phyloP scores from a whole-genome alignment of 306 rosid genomes.

The Rosa rugosa region DNA sequence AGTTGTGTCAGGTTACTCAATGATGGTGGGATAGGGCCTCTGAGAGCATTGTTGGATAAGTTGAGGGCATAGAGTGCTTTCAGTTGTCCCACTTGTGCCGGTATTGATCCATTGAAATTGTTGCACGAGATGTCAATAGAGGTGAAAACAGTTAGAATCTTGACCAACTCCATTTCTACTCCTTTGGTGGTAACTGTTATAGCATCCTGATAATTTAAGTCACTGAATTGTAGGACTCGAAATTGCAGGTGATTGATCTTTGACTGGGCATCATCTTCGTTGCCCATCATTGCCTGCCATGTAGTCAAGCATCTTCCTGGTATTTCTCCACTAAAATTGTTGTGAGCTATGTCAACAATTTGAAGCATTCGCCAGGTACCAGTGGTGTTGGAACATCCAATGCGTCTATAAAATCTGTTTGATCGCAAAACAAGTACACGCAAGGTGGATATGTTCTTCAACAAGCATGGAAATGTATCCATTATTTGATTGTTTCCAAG shows the following conservation, averaged over 20 bases:
- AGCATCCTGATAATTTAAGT: slow-evolving; percentile 26
- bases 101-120: slow-evolving; percentile 27
- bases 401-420: slow-evolving; percentile 31
- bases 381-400: slow-evolving; percentile 29
- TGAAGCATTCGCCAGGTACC: slow-evolving; percentile 29
- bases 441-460: slow-evolving; percentile 26
- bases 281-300: slow-evolving; percentile 15
- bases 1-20: slow-evolving; percentile 20
- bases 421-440: slow-evolving; percentile 43
- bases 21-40: slow-evolving; percentile 25
- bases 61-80: slow-evolving; percentile 30
- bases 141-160: slow-evolving; percentile 33
- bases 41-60: slow-evolving; percentile 34
- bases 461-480: slow-evolving; percentile 28
- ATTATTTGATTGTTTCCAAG: slow-evolving; percentile 31
- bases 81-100: slow-evolving; percentile 18
- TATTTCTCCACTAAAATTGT: slow-evolving; percentile 8
- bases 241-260: slow-evolving; percentile 19
- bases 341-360: slow-evolving; percentile 13
- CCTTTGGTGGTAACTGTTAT: slow-evolving; percentile 34
- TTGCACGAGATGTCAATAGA: slow-evolving; percentile 36
- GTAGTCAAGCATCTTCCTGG: background rate
- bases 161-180: slow-evolving; percentile 21
- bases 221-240: background rate
- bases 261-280: background rate